Evolutionary conservation across 495 filamentous ascomycete species (phyloP).

Genomic region (Lepidopterella palustris): DNA sequence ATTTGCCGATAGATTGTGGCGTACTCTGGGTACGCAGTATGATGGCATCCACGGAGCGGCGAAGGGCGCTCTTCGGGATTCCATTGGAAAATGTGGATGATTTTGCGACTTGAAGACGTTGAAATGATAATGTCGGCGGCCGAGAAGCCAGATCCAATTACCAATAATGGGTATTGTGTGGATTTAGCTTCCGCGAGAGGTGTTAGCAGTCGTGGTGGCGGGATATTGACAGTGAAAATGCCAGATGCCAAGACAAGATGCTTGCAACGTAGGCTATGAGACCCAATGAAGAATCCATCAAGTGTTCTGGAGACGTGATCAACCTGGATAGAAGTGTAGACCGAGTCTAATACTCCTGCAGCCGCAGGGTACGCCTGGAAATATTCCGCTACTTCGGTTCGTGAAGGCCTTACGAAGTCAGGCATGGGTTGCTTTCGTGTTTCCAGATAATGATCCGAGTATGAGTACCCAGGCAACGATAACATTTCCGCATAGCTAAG

Average conservation of each 20-base stretch:
- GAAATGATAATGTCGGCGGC: constrained; percentile 60
- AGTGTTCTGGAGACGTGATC: constrained; percentile 41
- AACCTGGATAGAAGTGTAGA: constrained; percentile 42
- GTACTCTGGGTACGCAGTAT: constrained; percentile 62
- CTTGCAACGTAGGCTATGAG: constrained; percentile 51
- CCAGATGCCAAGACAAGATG: constrained; percentile 59
- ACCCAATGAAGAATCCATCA: constrained; percentile 48
- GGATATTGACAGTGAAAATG: constrained; percentile 53
- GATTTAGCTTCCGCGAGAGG: constrained; percentile 33
- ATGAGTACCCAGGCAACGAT: constrained; percentile 57
- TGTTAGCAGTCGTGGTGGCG: constrained; percentile 45
- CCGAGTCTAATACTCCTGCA: constrained; percentile 47
- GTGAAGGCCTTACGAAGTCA: constrained; percentile 52
- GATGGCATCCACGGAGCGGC: constrained; percentile 56
- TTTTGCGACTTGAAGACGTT: constrained; percentile 44
- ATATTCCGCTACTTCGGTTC: constrained; percentile 54
- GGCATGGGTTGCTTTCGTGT: constrained; percentile 42
- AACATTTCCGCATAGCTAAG: constrained; percentile 61
- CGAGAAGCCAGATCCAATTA: constrained; percentile 61
- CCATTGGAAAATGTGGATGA: constrained; percentile 62
- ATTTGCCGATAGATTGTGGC: constrained; percentile 58
- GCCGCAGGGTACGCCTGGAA: constrained; percentile 50
- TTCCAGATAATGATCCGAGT: constrained; percentile 47
- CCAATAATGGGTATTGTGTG: constrained; percentile 34
- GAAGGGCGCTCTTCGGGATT: constrained; percentile 50